These are phyloP conservation scores for Basipetospora chlamydospora DNA, from an alignment of 2,329 filamentous ascomycete genomes.

Conservation along the genomic window DNA sequence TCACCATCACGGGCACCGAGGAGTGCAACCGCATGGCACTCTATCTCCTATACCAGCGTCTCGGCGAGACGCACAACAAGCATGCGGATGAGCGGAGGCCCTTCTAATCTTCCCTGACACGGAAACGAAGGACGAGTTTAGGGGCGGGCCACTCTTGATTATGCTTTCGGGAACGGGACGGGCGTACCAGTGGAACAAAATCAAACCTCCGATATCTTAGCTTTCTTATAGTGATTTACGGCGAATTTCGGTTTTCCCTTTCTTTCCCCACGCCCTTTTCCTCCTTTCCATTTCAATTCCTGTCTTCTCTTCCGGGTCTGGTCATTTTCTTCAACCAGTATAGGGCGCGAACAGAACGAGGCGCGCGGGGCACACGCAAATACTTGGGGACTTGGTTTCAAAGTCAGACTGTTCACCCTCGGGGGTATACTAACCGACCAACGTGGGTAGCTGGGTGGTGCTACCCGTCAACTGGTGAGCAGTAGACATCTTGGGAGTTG, in stretches of 20 bases:
- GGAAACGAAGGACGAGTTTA: too few relatives aligned
- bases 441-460: too few relatives aligned
- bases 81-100: slow-evolving; percentile 7
- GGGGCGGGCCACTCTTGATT: too few relatives aligned
- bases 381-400: too few relatives aligned
- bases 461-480: too few relatives aligned
- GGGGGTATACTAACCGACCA: too few relatives aligned
- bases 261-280: slow-evolving; percentile 1
- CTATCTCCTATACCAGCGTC: slow-evolving; percentile 96
- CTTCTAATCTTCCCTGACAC: too few relatives aligned
- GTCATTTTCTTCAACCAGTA: too few relatives aligned
- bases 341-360: not conserved
- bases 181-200: not conserved
- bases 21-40: slow-evolving; percentile 99
- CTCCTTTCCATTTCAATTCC: not conserved
- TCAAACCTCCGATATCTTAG: not conserved
- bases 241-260: not conserved
- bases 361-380: not conserved
- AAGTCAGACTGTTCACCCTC: too few relatives aligned
- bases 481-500: too few relatives aligned
- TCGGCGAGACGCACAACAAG: slow-evolving; percentile 48
- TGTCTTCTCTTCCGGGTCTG: slow-evolving; percentile 1
- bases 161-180: too few relatives aligned
- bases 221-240: not conserved
- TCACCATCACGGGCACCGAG: slow-evolving; percentile 93